phyloP scores from a whole-genome alignment of 345 rosid species.

The Camelina laxa region DNA sequence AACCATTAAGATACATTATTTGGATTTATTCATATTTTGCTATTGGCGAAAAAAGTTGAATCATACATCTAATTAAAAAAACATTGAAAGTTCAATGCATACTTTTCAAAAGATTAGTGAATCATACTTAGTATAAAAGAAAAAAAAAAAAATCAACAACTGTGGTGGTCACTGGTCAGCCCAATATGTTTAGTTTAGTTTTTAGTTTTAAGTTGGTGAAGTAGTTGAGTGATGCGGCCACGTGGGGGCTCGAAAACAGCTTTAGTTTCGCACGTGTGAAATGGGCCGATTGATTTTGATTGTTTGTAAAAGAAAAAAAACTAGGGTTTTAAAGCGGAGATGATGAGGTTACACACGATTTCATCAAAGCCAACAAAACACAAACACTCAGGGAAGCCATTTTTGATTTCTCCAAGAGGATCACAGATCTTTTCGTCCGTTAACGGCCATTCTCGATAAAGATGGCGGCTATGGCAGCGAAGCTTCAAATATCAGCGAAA shows the following conservation, averaged over 20 bases:
- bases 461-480: constrained; percentile 52
- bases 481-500: constrained; percentile 45
- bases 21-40: constrained; percentile 33
- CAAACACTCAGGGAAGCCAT: neutral
- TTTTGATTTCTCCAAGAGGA: neutral
- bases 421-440: neutral
- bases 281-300: constrained; percentile 18
- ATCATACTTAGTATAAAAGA: neutral
- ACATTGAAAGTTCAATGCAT: neutral
- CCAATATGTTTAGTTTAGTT: neutral
- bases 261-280: constrained; percentile 36
- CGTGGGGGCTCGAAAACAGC: constrained; percentile 18
- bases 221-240: constrained; percentile 39
- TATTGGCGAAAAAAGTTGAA: neutral
- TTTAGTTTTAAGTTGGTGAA: constrained; percentile 15
- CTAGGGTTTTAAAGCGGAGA: constrained; percentile 30
- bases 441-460: neutral
- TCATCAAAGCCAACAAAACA: neutral
- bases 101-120: neutral
- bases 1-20: constrained; percentile 28
- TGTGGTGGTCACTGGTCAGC: constrained; percentile 32
- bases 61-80: neutral
- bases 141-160: constrained; percentile 21
- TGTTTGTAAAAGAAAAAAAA: neutral
- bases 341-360: neutral